A percentile compares a stretch with the other conserved stretches of the same genome.
phyloP scores from a whole-genome alignment of 2,329 filamentous ascomycete species.

The Aaosphaeria pasadenensis region DNA sequence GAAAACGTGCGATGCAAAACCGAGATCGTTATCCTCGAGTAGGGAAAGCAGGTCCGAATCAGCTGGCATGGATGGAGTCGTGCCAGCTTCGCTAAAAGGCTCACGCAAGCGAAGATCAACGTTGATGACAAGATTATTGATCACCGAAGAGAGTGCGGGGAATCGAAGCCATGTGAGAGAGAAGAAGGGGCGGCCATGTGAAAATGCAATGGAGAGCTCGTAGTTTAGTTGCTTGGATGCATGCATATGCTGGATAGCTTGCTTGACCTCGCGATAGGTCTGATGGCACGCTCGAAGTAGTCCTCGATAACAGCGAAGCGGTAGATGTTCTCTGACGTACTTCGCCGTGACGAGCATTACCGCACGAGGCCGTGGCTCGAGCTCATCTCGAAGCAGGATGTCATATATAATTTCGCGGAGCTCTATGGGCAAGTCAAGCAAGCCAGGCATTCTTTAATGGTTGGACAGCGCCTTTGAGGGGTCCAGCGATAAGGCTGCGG shows the following conservation, averaged over 20 bases:
- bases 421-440: constrained; percentile 28
- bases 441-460: constrained; percentile 17
- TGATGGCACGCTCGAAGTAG: constrained; percentile 21
- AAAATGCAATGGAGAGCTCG: constrained; percentile 26
- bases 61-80: constrained; percentile 14
- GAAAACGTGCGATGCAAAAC: constrained; percentile 27
- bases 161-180: constrained; percentile 26
- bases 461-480: constrained; percentile 2
- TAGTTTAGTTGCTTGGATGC: constrained; percentile 15
- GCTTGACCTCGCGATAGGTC: constrained; percentile 22
- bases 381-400: constrained; percentile 16
- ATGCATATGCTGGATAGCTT: constrained; percentile 22
- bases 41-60: constrained; percentile 22
- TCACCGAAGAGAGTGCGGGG: constrained; percentile 22
- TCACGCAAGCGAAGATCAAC: constrained; percentile 28
- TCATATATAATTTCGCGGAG: constrained; percentile 28
- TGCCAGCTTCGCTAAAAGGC: constrained; percentile 12
- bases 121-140: constrained; percentile 27
- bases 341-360: constrained; percentile 27
- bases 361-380: constrained; percentile 20
- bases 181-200: constrained; percentile 32
- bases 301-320: constrained; percentile 25
- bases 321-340: constrained; percentile 26
- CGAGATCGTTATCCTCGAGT: constrained; percentile 20
- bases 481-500: too few relatives aligned